Conservation (phyloP, 73 alveolate genomes). For the Uronychia binucleata region DNA sequence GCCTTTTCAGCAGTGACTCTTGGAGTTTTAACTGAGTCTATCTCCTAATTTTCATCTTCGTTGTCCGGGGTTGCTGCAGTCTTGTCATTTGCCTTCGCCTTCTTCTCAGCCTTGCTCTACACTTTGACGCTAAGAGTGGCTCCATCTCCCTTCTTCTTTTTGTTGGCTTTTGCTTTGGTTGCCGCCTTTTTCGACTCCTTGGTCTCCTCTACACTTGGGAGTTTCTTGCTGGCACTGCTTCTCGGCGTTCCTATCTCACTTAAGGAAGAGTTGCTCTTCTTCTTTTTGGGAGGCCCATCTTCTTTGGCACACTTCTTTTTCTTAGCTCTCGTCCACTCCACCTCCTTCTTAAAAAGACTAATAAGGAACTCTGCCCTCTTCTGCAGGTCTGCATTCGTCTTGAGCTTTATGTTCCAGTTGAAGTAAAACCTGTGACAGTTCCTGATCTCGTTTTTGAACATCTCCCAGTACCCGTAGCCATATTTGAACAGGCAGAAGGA, state of each 20-base stretch:
- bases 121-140: no score
- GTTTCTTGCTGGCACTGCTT: background rate
- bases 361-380: slow-evolving; percentile 83
- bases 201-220: background rate
- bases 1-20: no score
- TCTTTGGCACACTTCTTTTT: background rate
- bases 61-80: background rate
- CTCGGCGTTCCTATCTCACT: no score
- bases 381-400: slow-evolving; percentile 80
- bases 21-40: background rate
- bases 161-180: no score
- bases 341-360: slow-evolving; percentile 76
- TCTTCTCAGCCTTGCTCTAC: no score
- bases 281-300: background rate
- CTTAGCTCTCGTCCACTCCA: slow-evolving; percentile 7
- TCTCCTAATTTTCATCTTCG: background rate
- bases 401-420: slow-evolving; percentile 78
- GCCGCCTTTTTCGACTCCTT: background rate
- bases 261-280: no score
- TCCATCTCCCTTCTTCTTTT: no score
- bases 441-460: slow-evolving; percentile 73
- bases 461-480: slow-evolving; percentile 91
- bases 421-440: slow-evolving; percentile 74
- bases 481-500: slow-evolving; percentile 57
- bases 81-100: no score